phyloP scores from a whole-genome alignment of 352 stramenopile species.

The Phytophthora melonis region DNA sequence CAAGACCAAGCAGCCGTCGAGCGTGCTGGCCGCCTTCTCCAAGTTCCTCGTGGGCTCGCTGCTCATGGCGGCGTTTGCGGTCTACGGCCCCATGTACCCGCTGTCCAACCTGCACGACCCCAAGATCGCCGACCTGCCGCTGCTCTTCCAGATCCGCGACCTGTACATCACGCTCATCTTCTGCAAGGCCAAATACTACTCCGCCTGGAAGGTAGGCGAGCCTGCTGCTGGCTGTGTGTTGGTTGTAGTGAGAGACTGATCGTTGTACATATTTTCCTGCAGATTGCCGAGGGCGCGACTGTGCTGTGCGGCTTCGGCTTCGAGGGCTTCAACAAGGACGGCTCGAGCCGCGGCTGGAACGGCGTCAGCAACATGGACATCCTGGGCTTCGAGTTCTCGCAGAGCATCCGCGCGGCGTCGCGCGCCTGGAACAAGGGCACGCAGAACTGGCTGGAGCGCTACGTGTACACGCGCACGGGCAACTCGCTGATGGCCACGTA shows the following conservation, averaged over 20 bases:
- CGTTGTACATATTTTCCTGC: conserved; percentile 13
- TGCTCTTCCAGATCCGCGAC: conserved; percentile 67
- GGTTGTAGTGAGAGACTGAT: conserved; percentile 46
- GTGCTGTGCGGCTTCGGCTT: conserved; percentile 93
- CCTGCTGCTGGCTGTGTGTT: not conserved
- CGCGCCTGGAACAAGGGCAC: conserved; percentile 98
- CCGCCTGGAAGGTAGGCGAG: conserved; percentile 93
- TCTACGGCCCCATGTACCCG: conserved; percentile 61
- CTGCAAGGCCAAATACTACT: conserved; percentile 96
- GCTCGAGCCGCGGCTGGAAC: conserved; percentile 92
- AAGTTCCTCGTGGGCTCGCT: conserved; percentile 64
- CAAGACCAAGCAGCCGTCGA: conserved; percentile 59
- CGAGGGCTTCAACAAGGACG: conserved; percentile 94
- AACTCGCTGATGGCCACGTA: conserved; percentile 96
- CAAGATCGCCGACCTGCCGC: conserved; percentile 38
- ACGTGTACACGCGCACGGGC: conserved; percentile 96
- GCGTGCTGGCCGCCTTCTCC: conserved; percentile 68
- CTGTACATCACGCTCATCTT: conserved; percentile 93
- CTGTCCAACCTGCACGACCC: conserved; percentile 49
- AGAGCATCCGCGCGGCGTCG: conserved; percentile 90
- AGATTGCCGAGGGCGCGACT: conserved; percentile 78
- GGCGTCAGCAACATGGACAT: conserved; percentile 97
- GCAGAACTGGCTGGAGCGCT: conserved; percentile 96
- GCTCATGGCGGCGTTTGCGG: conserved; percentile 60
- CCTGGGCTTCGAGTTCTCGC: conserved; percentile 94